A percentile compares a stretch with the other conserved stretches of the same genome.
phyloP scores from a whole-genome alignment of 1,284 basidiomycete genomes.

The Waitea zeae region DNA sequence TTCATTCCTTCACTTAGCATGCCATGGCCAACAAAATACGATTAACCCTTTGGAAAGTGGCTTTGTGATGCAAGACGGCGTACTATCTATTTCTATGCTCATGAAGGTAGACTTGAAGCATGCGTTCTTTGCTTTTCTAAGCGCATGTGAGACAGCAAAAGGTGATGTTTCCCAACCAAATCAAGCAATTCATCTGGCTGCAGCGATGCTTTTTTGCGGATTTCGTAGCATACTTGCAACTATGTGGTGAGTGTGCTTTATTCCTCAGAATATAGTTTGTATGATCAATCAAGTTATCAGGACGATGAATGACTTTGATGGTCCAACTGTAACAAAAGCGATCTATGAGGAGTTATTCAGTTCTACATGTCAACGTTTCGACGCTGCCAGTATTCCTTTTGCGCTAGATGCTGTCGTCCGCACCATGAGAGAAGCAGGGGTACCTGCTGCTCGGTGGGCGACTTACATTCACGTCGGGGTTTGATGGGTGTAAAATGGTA shows the following conservation, averaged over 20 bases:
- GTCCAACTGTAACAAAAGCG: not conserved
- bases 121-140: constrained; percentile 13
- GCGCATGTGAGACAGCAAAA: constrained; percentile 18
- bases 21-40: not conserved
- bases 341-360: not conserved
- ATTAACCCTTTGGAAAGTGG: not conserved
- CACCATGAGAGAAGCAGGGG: not conserved
- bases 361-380: not conserved
- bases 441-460: not conserved
- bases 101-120: not conserved
- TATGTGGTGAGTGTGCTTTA: constrained; percentile 11
- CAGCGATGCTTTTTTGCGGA: constrained; percentile 17
- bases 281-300: not conserved
- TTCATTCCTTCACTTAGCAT: not conserved
- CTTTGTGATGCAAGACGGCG: not conserved
- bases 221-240: constrained; percentile 16
- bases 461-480: not conserved
- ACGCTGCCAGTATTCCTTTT: not conserved
- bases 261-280: not conserved
- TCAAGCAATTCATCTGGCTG: constrained; percentile 15
- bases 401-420: not conserved
- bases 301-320: not conserved
- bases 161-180: constrained; percentile 11
- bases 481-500: not conserved
- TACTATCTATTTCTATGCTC: not conserved